A percentile compares a stretch with the other conserved stretches of the same genome.
These are phyloP conservation scores for Rhodotorula sp. DNA, from an alignment of 1,284 basidiomycete species.

Conservation along the genomic window DNA sequence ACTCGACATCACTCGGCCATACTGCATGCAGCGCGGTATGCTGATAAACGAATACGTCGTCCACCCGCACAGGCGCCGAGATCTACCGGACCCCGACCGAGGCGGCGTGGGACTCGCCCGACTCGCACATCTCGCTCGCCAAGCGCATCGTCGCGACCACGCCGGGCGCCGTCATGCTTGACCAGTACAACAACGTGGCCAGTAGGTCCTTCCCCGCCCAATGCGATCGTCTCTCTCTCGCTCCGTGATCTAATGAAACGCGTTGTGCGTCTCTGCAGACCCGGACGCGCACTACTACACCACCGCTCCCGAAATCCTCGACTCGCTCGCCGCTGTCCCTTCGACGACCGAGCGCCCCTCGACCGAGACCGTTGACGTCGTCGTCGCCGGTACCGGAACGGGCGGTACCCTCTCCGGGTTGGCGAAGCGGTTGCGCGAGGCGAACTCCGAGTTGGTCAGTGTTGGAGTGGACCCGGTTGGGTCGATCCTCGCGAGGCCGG, in stretches of 20 bases:
- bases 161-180: slow-evolving; percentile 81
- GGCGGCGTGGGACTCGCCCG: slow-evolving; percentile 77
- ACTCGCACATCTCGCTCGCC: slow-evolving; percentile 82
- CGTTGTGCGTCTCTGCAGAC: slow-evolving; percentile 49
- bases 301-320: slow-evolving; percentile 86
- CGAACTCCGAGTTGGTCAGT: slow-evolving; percentile 61
- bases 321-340: slow-evolving; percentile 50
- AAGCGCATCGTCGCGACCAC: slow-evolving; percentile 72
- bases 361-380: slow-evolving; percentile 66
- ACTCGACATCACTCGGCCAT: not conserved
- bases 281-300: slow-evolving; percentile 82
- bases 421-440: slow-evolving; percentile 73
- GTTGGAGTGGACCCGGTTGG: slow-evolving; percentile 94
- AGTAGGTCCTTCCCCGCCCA: slow-evolving; percentile 49
- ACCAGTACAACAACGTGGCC: slow-evolving; percentile 72
- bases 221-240: not conserved
- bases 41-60: too few relatives aligned
- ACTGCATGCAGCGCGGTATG: too few relatives aligned
- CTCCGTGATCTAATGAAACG: not conserved
- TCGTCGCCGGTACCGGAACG: slow-evolving; percentile 89
- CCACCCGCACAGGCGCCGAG: slow-evolving; percentile 64
- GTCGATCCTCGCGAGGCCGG: slow-evolving; percentile 77
- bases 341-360: slow-evolving; percentile 51
- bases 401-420: slow-evolving; percentile 91
- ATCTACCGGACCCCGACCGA: slow-evolving; percentile 92